phyloP scores from a whole-genome alignment of 305 asterid genomes.

The Fraxinus latifolia region DNA sequence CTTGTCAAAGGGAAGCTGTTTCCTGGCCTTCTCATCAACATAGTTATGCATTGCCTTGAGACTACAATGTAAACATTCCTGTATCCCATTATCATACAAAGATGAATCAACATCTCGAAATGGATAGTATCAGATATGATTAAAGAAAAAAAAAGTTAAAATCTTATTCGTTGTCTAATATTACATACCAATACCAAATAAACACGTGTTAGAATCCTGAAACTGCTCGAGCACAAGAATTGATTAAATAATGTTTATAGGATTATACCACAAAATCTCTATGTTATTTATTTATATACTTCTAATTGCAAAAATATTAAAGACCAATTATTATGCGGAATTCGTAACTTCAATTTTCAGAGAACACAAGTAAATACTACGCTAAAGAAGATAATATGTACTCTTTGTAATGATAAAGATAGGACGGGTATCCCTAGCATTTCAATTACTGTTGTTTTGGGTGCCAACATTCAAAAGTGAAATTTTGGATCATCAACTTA shows the following conservation, averaged over 20 bases:
- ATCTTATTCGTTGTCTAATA: neutral
- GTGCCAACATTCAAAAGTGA: neutral
- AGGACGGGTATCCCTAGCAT: neutral
- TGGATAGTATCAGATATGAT: neutral
- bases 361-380: neutral
- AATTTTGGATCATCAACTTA: neutral
- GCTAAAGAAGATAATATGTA: neutral
- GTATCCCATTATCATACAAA: neutral
- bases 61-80: slow-evolving; percentile 8
- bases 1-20: slow-evolving; percentile 68
- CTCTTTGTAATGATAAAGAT: neutral
- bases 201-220: neutral
- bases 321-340: neutral
- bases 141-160: neutral
- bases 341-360: neutral
- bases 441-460: neutral
- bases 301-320: neutral
- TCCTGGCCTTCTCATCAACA: slow-evolving; percentile 57
- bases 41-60: slow-evolving; percentile 21
- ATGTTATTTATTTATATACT: neutral
- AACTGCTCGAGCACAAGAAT: neutral
- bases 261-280: neutral
- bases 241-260: neutral
- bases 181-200: neutral
- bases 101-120: neutral